Evolutionary conservation across 2,329 filamentous ascomycete genomes (phyloP).

Genomic region (Ophiocordyceps camponoti-rufipedis): DNA sequence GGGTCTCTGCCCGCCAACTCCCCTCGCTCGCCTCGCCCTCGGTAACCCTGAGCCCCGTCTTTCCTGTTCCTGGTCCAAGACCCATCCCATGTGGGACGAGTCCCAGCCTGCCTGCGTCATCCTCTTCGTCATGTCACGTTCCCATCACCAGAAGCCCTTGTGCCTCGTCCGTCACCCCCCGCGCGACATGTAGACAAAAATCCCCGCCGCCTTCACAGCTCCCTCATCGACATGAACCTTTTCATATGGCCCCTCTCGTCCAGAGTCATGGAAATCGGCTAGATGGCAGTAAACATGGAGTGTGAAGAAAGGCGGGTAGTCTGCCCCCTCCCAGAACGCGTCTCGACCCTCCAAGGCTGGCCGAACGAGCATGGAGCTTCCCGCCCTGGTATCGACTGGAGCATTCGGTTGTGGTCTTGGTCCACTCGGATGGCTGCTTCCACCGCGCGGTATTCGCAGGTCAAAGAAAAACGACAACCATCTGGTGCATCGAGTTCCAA

Average conservation of each 20-base stretch:
- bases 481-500: not conserved
- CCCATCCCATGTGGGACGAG: not conserved
- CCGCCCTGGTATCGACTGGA: constrained; percentile 6
- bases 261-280: not conserved
- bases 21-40: not conserved
- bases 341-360: not conserved
- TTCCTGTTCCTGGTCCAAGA: not conserved
- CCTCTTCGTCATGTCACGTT: not conserved
- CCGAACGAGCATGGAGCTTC: constrained; percentile 2
- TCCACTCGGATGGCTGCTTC: constrained; percentile 3
- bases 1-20: not conserved
- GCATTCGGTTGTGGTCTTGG: constrained; percentile 6
- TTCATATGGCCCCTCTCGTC: not conserved
- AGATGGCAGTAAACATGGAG: constrained; percentile 1
- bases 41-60: not conserved
- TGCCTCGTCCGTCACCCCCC: not conserved
- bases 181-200: not conserved
- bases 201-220: not conserved
- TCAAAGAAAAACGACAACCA: not conserved
- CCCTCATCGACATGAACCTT: not conserved
- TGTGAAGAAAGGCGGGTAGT: constrained; percentile 1
- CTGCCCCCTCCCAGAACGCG: not conserved
- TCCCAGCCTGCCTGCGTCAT: not conserved
- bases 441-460: not conserved
- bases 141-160: not conserved